Evolutionary conservation across 164 flowering plant genomes (phyloP).

Genomic region (Liriodendron chinense): DNA sequence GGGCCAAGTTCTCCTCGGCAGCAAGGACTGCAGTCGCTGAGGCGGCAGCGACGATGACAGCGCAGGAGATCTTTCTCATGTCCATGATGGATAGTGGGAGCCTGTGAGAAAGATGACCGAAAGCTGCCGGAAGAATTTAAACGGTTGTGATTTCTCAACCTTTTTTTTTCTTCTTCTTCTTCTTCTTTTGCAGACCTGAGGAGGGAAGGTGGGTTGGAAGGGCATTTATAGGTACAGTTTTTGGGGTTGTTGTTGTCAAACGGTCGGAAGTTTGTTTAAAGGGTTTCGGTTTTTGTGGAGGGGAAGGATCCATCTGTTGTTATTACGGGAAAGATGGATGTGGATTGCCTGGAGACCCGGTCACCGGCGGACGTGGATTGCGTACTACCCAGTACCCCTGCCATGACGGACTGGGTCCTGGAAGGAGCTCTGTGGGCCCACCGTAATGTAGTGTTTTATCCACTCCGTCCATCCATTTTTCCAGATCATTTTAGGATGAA

Average conservation of each 20-base stretch:
- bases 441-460: too few relatives aligned
- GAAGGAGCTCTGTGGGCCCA: too few relatives aligned
- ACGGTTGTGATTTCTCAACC: neutral
- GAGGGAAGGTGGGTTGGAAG: neutral
- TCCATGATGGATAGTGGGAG: constrained; percentile 7
- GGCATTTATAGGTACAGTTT: neutral
- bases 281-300: neutral
- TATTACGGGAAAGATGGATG: neutral
- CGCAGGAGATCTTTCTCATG: constrained; percentile 19
- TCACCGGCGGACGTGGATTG: too few relatives aligned
- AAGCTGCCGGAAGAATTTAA: neutral
- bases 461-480: too few relatives aligned
- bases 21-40: constrained; percentile 8
- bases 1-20: neutral
- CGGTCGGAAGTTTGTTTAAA: neutral
- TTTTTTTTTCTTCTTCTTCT: neutral
- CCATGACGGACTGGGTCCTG: too few relatives aligned
- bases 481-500: too few relatives aligned
- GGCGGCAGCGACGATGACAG: constrained; percentile 12
- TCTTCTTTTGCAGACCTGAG: neutral
- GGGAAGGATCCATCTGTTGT: neutral
- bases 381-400: too few relatives aligned
- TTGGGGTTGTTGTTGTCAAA: neutral
- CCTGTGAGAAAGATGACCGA: constrained; percentile 1
- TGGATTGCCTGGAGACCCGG: too few relatives aligned